Conservation (phyloP, 768 basidiomycete genomes). For the Suillus sp. region DNA sequence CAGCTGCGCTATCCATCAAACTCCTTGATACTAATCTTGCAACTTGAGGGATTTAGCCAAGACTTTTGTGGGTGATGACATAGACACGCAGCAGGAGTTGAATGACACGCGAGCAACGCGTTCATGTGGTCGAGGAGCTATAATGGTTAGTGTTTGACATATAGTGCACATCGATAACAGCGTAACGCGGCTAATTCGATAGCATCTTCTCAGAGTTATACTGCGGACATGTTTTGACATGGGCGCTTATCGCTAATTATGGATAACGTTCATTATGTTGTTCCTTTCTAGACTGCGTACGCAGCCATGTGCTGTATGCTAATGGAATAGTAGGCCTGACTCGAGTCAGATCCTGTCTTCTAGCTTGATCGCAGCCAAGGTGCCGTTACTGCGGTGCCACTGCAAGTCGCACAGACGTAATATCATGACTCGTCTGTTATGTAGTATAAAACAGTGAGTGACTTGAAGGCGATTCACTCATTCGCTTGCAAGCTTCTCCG, state of each 20-base stretch:
- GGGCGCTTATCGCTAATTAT: background rate
- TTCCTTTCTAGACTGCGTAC: background rate
- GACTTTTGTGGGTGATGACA: background rate
- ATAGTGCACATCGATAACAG: background rate
- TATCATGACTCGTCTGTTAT: background rate
- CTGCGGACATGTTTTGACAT: background rate
- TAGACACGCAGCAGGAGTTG: background rate
- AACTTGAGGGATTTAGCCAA: background rate
- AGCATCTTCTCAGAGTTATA: background rate
- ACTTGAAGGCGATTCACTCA: background rate
- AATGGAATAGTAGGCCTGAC: background rate
- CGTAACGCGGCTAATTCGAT: background rate
- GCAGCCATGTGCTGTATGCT: background rate
- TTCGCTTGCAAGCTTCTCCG: background rate
- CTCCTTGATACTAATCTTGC: background rate
- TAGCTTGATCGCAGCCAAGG: background rate
- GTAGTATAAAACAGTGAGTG: background rate
- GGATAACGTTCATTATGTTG: background rate
- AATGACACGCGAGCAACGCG: background rate
- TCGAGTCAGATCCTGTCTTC: background rate
- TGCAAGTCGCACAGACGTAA: background rate
- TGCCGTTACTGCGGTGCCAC: background rate
- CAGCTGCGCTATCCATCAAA: background rate
- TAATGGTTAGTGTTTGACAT: background rate
- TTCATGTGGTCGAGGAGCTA: background rate